Conservation (phyloP, 2,329 filamentous ascomycete genomes). For the Dothistroma pini region DNA sequence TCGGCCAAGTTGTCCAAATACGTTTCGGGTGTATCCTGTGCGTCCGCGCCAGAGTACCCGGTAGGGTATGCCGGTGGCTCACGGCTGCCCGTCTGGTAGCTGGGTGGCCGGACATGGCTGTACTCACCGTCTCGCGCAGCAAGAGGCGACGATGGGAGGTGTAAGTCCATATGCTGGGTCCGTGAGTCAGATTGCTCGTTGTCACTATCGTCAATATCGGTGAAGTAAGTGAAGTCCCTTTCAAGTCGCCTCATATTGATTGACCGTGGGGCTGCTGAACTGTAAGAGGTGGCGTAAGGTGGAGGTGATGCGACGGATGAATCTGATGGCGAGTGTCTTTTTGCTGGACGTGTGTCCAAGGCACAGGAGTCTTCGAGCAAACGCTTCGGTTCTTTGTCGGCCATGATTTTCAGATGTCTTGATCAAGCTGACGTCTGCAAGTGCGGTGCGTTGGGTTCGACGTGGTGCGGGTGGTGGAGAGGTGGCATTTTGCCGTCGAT, state of each 20-base stretch:
- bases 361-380: not conserved
- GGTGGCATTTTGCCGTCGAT: not conserved
- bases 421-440: not conserved
- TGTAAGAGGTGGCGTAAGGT: not conserved
- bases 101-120: not conserved
- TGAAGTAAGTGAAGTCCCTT: not conserved
- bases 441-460: not conserved
- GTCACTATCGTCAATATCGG: not conserved
- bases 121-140: not conserved
- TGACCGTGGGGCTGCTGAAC: not conserved
- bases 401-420: not conserved
- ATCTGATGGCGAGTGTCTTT: not conserved
- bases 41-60: not conserved
- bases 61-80: not conserved
- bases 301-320: not conserved
- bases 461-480: not conserved
- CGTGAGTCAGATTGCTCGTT: not conserved
- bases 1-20: not conserved
- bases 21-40: not conserved
- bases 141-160: not conserved
- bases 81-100: not conserved
- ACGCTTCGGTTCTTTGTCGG: not conserved
- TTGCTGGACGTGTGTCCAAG: not conserved
- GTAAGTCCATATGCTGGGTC: too few species aligned
- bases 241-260: not conserved